These are phyloP conservation scores for Astragalus glycyphyllos DNA, from an alignment of 306 rosid genomes.

Conservation along the genomic window DNA sequence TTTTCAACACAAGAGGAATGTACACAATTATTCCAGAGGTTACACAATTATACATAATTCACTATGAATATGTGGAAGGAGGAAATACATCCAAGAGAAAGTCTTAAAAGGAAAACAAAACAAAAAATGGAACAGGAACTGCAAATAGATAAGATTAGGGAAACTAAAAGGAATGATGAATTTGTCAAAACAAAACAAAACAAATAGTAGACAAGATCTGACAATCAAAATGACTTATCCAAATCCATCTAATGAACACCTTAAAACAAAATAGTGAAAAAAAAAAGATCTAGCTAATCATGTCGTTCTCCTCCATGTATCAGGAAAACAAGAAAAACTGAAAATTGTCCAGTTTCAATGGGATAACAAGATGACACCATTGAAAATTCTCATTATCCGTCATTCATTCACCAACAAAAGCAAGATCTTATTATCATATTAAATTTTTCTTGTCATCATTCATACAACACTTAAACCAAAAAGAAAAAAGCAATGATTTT, in stretches of 20 bases:
- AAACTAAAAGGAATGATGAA: conserved; percentile 8
- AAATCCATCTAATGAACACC: background rate
- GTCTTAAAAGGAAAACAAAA: conserved; percentile 7
- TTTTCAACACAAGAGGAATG: conserved; percentile 17
- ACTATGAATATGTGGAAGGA: background rate
- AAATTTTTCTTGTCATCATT: conserved; percentile 24
- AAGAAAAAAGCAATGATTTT: background rate
- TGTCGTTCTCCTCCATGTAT: conserved; percentile 45
- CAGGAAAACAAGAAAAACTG: conserved; percentile 25
- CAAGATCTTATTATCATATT: conserved; percentile 17
- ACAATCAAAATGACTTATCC: background rate
- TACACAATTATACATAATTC: background rate
- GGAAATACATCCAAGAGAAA: conserved; percentile 3
- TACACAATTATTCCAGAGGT: background rate
- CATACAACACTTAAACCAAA: background rate
- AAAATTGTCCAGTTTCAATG: conserved; percentile 29
- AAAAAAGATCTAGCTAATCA: conserved; percentile 37
- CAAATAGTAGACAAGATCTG: background rate
- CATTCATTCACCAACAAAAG: conserved; percentile 23
- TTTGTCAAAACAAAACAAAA: background rate
- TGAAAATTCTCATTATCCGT: conserved; percentile 33
- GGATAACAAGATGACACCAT: conserved; percentile 36
- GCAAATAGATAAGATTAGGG: background rate
- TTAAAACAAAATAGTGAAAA: conserved; percentile 31
- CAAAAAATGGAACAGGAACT: conserved; percentile 27